Conservation (phyloP, 352 stramenopile genomes). For the Globisporangium echinulatum region DNA sequence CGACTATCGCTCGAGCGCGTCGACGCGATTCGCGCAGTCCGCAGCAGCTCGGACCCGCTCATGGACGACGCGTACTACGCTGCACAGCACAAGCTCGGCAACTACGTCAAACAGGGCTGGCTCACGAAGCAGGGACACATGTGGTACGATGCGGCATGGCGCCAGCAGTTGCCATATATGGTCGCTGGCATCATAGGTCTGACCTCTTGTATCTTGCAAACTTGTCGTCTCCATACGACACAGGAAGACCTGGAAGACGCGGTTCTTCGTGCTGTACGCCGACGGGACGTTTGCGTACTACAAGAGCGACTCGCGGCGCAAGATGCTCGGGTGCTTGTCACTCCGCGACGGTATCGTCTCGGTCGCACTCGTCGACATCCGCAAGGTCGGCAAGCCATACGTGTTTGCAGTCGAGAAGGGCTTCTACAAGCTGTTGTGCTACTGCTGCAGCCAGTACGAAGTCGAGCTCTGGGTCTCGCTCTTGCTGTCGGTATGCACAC, state of each 20-base stretch:
- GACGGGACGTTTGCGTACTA: slow-evolving; percentile 84
- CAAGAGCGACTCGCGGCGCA: slow-evolving; percentile 62
- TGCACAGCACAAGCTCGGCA: slow-evolving; percentile 51
- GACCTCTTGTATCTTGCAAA: not conserved
- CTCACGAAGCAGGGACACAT: slow-evolving; percentile 81
- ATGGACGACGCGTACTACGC: slow-evolving; percentile 68
- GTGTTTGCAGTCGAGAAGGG: slow-evolving; percentile 83
- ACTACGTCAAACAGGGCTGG: slow-evolving; percentile 81
- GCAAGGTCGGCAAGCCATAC: slow-evolving; percentile 54
- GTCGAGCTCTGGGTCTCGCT: slow-evolving; percentile 77
- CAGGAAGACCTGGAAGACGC: slow-evolving; percentile 83
- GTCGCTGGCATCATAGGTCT: no score
- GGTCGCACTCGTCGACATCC: slow-evolving; percentile 74
- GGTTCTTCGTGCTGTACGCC: slow-evolving; percentile 80
- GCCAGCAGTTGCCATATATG: no score
- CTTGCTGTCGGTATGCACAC: slow-evolving; percentile 41
- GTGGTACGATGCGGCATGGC: slow-evolving; percentile 26
- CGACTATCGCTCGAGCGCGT: slow-evolving; percentile 3
- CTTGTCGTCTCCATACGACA: not conserved
- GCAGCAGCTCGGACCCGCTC: slow-evolving; percentile 54
- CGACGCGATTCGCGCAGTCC: slow-evolving; percentile 29
- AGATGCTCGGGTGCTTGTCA: slow-evolving; percentile 78
- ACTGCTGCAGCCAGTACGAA: slow-evolving; percentile 70
- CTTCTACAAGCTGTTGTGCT: slow-evolving; percentile 78
- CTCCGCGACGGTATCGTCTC: slow-evolving; percentile 82